Conservation (phyloP, 768 basidiomycete genomes). For the Lactarius tabidus region DNA sequence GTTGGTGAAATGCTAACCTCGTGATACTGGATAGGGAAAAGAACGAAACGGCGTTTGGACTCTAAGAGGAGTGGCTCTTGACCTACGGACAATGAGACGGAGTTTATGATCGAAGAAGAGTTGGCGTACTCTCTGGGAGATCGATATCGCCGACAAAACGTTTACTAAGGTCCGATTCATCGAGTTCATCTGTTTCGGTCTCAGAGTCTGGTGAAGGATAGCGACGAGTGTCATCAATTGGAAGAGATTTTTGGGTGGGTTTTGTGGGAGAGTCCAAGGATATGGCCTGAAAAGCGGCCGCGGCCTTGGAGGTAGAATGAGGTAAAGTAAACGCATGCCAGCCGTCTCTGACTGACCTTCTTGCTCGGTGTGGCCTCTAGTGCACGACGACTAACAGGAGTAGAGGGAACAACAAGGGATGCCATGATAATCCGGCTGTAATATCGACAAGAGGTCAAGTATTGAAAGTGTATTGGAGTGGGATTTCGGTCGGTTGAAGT, state of each 20-base stretch:
- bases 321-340: not conserved
- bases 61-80: conserved; percentile 81
- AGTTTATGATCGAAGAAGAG: not conserved
- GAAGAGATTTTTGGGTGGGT: conserved; percentile 20
- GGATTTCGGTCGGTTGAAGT: not conserved
- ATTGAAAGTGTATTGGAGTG: conserved; percentile 9
- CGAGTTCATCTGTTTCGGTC: conserved; percentile 18
- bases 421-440: conserved; percentile 21
- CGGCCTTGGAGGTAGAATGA: conserved; percentile 27
- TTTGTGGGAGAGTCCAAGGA: conserved; percentile 33
- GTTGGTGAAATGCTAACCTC: conserved; percentile 51
- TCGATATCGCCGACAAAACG: conserved; percentile 54
- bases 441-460: conserved; percentile 1
- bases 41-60: conserved; percentile 76
- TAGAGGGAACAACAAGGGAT: conserved; percentile 23
- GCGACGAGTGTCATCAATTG: conserved; percentile 28
- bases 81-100: conserved; percentile 33
- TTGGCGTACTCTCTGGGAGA: conserved; percentile 41
- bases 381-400: conserved; percentile 26
- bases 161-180: conserved; percentile 20
- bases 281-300: conserved; percentile 33
- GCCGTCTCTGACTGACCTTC: conserved; percentile 27
- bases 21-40: conserved; percentile 91
- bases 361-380: conserved; percentile 38
- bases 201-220: conserved; percentile 23